Evolutionary conservation across 2,329 filamentous ascomycete species (phyloP).

Genomic region (Nannizziopsis arthrosporioides): DNA sequence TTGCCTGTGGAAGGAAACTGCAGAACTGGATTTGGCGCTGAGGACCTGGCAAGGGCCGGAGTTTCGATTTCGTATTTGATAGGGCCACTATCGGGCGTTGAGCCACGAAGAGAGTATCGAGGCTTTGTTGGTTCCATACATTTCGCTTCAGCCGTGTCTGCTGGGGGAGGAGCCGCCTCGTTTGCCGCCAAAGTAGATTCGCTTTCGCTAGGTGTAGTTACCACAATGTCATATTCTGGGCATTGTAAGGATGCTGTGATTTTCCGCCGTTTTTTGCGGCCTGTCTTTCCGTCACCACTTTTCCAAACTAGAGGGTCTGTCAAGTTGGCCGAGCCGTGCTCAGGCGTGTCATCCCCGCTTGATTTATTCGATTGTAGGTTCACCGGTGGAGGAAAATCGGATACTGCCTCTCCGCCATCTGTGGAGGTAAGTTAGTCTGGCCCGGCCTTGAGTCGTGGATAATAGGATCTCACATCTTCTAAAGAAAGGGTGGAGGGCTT

Average conservation of each 20-base stretch:
- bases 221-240: neutral
- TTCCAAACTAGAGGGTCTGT: neutral
- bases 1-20: slow-evolving; percentile 35
- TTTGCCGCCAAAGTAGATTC: neutral
- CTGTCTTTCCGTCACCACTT: slow-evolving; percentile 26
- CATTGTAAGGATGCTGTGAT: neutral
- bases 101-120: slow-evolving; percentile 4
- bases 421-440: neutral
- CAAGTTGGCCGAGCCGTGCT: neutral
- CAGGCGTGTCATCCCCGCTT: neutral
- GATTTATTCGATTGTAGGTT: neutral
- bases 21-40: slow-evolving; percentile 32
- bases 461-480: slow-evolving; percentile 30
- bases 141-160: neutral
- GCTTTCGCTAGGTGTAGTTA: neutral
- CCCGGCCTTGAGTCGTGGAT: neutral
- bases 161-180: neutral
- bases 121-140: neutral
- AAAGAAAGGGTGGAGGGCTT: slow-evolving; percentile 33
- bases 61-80: neutral
- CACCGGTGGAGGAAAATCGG: neutral
- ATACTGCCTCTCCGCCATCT: slow-evolving; percentile 1
- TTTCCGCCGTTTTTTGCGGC: slow-evolving; percentile 29
- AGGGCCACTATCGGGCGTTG: neutral
- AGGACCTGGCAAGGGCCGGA: neutral